These are phyloP conservation scores for Penicillium cataractarum DNA, from an alignment of 495 filamentous ascomycete genomes.

Conservation along the genomic window DNA sequence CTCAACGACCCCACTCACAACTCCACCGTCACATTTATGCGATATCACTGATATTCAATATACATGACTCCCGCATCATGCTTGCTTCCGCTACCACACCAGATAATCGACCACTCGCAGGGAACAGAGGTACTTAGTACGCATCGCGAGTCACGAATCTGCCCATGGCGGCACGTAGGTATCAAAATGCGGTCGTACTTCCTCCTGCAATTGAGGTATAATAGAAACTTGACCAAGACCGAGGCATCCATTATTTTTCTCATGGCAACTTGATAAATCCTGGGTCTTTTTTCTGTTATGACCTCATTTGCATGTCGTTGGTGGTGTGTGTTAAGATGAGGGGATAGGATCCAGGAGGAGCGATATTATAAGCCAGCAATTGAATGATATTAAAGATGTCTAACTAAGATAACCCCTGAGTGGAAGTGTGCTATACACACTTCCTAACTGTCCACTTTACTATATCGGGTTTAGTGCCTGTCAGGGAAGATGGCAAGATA, in stretches of 20 bases:
- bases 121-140: not conserved
- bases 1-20: slow-evolving; percentile 3
- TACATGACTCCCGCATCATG: not conserved
- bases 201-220: not conserved
- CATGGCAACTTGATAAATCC: not conserved
- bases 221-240: not conserved
- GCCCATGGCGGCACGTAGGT: slow-evolving; percentile 1
- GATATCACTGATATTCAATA: not conserved
- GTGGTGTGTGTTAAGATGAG: no score
- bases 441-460: no score
- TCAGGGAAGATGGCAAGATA: no score
- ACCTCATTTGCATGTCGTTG: slow-evolving; percentile 3
- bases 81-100: not conserved
- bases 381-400: no score
- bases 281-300: not conserved
- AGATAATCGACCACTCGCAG: slow-evolving; percentile 1
- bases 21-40: not conserved
- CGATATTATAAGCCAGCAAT: no score
- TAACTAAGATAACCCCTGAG: no score
- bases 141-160: slow-evolving; percentile 4
- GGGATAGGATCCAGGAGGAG: not conserved
- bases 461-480: no score
- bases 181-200: slow-evolving; percentile 3
- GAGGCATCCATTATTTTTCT: not conserved
- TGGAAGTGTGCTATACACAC: no score